A percentile compares a stretch with the other conserved stretches of the same genome.
phyloP scores from a whole-genome alignment of 2,329 filamentous ascomycete genomes.

The Taxawa tesnikishii region DNA sequence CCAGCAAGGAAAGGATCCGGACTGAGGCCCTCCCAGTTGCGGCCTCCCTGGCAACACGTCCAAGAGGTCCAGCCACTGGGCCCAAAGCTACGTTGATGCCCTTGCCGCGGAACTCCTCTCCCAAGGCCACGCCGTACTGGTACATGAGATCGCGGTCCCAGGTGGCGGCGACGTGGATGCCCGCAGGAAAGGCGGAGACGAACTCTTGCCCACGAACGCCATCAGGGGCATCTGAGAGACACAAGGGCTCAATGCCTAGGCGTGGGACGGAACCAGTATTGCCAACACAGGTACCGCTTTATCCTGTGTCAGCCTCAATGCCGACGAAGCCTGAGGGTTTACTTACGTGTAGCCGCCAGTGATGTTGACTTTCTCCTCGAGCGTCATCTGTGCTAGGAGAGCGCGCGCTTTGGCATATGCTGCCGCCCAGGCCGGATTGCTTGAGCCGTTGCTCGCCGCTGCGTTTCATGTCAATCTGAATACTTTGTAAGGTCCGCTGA shows the following conservation, averaged over 20 bases:
- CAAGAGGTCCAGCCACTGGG: slow-evolving; percentile 50
- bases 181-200: slow-evolving; percentile 64
- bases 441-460: slow-evolving; percentile 10
- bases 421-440: slow-evolving; percentile 12
- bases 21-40: slow-evolving; percentile 68
- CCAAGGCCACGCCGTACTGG: slow-evolving; percentile 39
- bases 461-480: background rate
- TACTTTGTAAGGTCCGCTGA: background rate
- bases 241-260: slow-evolving; percentile 60
- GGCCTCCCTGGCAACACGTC: slow-evolving; percentile 60
- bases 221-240: slow-evolving; percentile 58
- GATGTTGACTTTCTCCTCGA: slow-evolving; percentile 21
- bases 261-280: slow-evolving; percentile 62
- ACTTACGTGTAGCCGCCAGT: slow-evolving; percentile 16
- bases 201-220: slow-evolving; percentile 64
- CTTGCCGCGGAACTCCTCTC: slow-evolving; percentile 22
- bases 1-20: slow-evolving; percentile 55
- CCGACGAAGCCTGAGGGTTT: too few species aligned
- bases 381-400: slow-evolving; percentile 18
- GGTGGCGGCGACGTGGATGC: slow-evolving; percentile 44
- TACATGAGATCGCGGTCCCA: slow-evolving; percentile 46
- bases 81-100: slow-evolving; percentile 15
- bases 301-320: too few species aligned
- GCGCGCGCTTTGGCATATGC: slow-evolving; percentile 17
- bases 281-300: slow-evolving; percentile 51